Conservation (phyloP, 176 grass and related monocot species). For the Oryza officinalis region DNA sequence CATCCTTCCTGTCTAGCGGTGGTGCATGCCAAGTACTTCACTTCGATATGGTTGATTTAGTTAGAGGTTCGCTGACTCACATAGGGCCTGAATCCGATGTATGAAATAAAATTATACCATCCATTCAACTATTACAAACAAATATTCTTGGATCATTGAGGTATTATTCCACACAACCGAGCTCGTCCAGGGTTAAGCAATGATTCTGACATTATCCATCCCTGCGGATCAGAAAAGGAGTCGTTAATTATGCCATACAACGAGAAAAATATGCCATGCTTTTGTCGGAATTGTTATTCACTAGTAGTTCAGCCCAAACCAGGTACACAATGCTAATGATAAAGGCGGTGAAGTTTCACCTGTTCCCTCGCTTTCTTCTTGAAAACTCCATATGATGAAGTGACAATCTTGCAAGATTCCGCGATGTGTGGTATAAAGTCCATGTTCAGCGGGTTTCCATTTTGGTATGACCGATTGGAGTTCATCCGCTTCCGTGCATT, state of each 20-base stretch:
- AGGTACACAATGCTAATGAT: neutral
- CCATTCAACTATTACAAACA: constrained; percentile 11
- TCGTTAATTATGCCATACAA: neutral
- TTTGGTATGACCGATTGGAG: constrained; percentile 46
- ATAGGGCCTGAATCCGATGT: constrained; percentile 6
- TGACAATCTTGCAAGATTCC: constrained; percentile 94
- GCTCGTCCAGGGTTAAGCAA: constrained; percentile 74
- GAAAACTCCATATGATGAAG: constrained; percentile 83
- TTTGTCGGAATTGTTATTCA: neutral
- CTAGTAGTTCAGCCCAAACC: neutral
- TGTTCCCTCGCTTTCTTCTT: constrained; percentile 92
- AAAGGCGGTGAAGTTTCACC: constrained; percentile 43
- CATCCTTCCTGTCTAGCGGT: neutral
- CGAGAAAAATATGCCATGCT: neutral
- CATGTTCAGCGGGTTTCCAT: constrained; percentile 47
- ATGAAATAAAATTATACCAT: constrained; percentile 26
- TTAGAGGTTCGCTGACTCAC: constrained; percentile 28
- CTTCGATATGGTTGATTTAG: constrained; percentile 3
- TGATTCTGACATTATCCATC: constrained; percentile 98
- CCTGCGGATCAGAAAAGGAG: constrained; percentile 44
- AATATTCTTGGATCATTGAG: constrained; percentile 46
- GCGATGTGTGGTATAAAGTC: constrained; percentile 78
- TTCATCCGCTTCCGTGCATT: constrained; percentile 53
- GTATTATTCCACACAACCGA: constrained; percentile 55
- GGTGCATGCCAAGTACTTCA: constrained; percentile 25